Conservation (phyloP, 1,139 yeast species). For the Saccharomyces pastorianus region DNA sequence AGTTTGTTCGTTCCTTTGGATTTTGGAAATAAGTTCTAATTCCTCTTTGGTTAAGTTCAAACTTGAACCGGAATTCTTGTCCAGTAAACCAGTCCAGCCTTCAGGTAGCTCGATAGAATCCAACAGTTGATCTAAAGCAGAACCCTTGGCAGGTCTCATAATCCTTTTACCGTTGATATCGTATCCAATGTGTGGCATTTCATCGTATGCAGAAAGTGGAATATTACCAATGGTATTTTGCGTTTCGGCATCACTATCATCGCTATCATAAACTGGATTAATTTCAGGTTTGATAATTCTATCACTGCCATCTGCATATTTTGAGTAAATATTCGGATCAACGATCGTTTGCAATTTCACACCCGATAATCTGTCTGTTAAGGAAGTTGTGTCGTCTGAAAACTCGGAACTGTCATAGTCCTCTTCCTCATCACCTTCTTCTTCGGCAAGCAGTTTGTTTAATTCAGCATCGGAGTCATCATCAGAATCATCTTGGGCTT, state of each 20-base stretch:
- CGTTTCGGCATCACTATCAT: slow-evolving; percentile 82
- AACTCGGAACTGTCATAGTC: slow-evolving; percentile 30
- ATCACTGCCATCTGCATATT: slow-evolving; percentile 71
- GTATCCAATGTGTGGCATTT: slow-evolving; percentile 95
- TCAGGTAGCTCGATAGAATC: slow-evolving; percentile 90
- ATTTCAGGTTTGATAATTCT: slow-evolving; percentile 80
- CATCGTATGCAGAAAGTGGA: slow-evolving; percentile 89
- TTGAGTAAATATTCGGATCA: slow-evolving; percentile 39
- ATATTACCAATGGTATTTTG: slow-evolving; percentile 86
- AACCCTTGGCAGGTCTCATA: slow-evolving; percentile 97
- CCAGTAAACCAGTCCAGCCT: slow-evolving; percentile 97
- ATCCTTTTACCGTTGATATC: slow-evolving; percentile 95
- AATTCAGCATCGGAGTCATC: slow-evolving; percentile 54
- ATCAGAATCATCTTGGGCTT: slow-evolving; percentile 16
- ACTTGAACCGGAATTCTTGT: slow-evolving; percentile 81
- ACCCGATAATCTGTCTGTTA: slow-evolving; percentile 50
- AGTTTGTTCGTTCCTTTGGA: slow-evolving; percentile 78
- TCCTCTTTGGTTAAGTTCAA: slow-evolving; percentile 85
- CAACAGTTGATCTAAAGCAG: slow-evolving; percentile 82
- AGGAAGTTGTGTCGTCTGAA: slow-evolving; percentile 37
- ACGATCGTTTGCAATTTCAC: slow-evolving; percentile 46
- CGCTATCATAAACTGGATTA: slow-evolving; percentile 85
- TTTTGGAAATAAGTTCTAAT: slow-evolving; percentile 75
- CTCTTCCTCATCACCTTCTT: slow-evolving; percentile 32
- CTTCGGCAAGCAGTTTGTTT: slow-evolving; percentile 49